phyloP scores from a whole-genome alignment of 768 basidiomycete species.

The Suillus americanus region DNA sequence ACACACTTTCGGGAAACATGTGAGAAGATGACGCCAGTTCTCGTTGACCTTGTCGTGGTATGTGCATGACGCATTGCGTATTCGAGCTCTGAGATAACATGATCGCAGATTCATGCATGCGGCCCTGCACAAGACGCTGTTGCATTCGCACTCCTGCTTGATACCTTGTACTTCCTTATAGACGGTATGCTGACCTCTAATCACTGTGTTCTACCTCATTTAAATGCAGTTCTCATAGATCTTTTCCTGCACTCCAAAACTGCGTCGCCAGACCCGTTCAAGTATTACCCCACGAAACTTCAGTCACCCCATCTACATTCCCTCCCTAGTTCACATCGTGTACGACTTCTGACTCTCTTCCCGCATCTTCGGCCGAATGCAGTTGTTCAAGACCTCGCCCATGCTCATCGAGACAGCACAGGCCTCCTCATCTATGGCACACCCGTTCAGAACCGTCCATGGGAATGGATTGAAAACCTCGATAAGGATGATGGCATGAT shows the following conservation, averaged over 20 bases:
- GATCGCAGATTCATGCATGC: constrained; percentile 50
- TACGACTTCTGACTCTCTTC: constrained; percentile 58
- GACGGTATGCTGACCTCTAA: constrained; percentile 52
- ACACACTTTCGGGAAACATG: constrained; percentile 46
- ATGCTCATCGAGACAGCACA: constrained; percentile 53
- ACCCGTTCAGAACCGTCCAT: constrained; percentile 71
- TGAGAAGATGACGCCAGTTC: constrained; percentile 36
- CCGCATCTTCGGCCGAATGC: constrained; percentile 51
- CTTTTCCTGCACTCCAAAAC: constrained; percentile 59
- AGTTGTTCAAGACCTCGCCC: constrained; percentile 56
- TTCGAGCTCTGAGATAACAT: constrained; percentile 7
- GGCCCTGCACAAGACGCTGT: constrained; percentile 55
- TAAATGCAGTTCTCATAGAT: constrained; percentile 41
- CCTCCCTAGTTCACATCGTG: constrained; percentile 55
- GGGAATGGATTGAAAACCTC: constrained; percentile 85
- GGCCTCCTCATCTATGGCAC: constrained; percentile 50
- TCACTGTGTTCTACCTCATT: background rate
- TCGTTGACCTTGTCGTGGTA: constrained; percentile 57
- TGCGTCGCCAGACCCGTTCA: constrained; percentile 55
- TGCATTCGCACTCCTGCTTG: constrained; percentile 64
- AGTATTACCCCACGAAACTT: constrained; percentile 56
- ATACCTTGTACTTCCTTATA: constrained; percentile 71
- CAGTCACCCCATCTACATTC: constrained; percentile 52
- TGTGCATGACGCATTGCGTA: constrained; percentile 23
- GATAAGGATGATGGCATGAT: constrained; percentile 46